Conservation (phyloP, 805 yeast genomes). For the Lachancea sp. region DNA sequence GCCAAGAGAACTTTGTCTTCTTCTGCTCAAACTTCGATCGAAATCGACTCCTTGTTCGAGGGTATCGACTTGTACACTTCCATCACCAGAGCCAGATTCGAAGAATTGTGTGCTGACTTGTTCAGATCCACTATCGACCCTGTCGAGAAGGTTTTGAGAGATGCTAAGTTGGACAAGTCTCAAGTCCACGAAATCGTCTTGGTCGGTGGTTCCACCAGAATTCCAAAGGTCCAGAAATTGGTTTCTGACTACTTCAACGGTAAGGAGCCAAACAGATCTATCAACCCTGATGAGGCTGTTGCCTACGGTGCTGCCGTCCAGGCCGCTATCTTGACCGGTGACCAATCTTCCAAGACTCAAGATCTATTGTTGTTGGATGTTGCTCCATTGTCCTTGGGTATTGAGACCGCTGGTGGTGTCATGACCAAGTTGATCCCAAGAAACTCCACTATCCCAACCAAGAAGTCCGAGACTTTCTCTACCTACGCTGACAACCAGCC, state of each 20-base stretch:
- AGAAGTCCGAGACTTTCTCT: constrained; percentile 96
- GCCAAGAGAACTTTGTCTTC: constrained; percentile 98
- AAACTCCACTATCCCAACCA: constrained; percentile 97
- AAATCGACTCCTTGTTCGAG: constrained; percentile 92
- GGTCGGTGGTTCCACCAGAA: constrained; percentile 99
- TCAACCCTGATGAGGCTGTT: constrained; percentile 99
- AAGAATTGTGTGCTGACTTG: constrained; percentile 92
- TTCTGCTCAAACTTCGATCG: constrained; percentile 93
- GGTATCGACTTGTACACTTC: constrained; percentile 98
- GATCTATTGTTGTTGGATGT: constrained; percentile 95
- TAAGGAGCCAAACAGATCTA: constrained; percentile 96
- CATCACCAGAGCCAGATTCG: constrained; percentile 97
- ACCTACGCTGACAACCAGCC: constrained; percentile 99
- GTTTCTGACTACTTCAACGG: constrained; percentile 98
- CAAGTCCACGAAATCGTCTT: constrained; percentile 90
- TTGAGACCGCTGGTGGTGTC: constrained; percentile 99
- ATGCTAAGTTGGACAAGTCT: constrained; percentile 88
- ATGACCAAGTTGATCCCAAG: constrained; percentile 98
- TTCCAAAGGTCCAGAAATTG: constrained; percentile 95
- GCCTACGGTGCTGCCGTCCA: constrained; percentile 99
- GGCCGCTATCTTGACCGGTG: constrained; percentile 97
- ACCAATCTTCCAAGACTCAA: constrained; percentile 95
- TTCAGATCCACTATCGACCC: constrained; percentile 95
- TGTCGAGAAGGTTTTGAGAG: constrained; percentile 92
- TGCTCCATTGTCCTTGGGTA: constrained; percentile 97